phyloP scores from a whole-genome alignment of 164 flowering plant species.

The Liriodendron chinense region DNA sequence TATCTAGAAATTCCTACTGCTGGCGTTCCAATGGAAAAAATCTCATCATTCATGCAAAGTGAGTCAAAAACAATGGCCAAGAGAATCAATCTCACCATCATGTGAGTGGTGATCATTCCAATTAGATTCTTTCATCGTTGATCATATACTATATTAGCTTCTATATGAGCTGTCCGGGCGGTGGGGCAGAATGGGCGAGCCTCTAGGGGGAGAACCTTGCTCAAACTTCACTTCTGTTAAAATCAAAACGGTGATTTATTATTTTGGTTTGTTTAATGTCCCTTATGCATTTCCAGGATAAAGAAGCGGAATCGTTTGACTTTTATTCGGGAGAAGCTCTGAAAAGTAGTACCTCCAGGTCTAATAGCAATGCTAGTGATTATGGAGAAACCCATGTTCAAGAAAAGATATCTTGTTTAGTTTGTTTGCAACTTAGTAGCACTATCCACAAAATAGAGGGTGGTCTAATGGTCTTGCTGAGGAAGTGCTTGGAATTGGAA shows the following conservation, averaged over 20 bases:
- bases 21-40: too few species aligned
- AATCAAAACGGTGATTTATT: background rate
- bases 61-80: too few species aligned
- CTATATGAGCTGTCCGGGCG: too few species aligned
- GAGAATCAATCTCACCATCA: too few species aligned
- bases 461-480: constrained; percentile 61
- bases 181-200: too few species aligned
- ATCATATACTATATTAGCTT: too few species aligned
- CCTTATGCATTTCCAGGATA: constrained; percentile 12
- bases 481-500: constrained; percentile 61
- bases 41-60: too few species aligned
- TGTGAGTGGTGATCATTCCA: too few species aligned
- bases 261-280: constrained; percentile 3
- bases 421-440: constrained; percentile 41
- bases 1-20: too few species aligned
- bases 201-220: too few species aligned
- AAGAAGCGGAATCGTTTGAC: constrained; percentile 2
- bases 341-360: constrained; percentile 14
- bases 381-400: constrained; percentile 10
- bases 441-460: constrained; percentile 43
- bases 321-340: constrained; percentile 3
- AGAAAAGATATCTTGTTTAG: constrained; percentile 34
- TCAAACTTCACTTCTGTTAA: background rate
- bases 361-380: background rate
- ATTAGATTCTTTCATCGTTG: too few species aligned